Conservation (phyloP, 805 yeast genomes). For the Yamadazyma endophytica region DNA sequence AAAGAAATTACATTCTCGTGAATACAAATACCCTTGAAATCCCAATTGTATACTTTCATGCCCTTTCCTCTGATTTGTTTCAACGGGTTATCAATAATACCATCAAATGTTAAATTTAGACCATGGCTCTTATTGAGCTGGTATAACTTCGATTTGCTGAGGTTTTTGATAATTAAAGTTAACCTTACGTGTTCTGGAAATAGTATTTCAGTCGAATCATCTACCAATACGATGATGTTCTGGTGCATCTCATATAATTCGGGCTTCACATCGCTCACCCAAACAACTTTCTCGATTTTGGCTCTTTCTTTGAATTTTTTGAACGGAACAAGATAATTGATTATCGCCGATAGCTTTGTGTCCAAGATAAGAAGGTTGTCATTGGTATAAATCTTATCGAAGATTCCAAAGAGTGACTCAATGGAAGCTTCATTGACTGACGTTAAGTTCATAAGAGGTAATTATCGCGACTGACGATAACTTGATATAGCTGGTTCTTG, state of each 20-base stretch:
- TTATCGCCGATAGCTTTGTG: slow-evolving; percentile 39
- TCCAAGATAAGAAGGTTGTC: slow-evolving; percentile 41
- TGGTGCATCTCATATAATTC: slow-evolving; percentile 11
- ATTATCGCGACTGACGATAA: no score
- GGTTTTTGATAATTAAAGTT: slow-evolving; percentile 33
- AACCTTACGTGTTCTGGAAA: slow-evolving; percentile 12
- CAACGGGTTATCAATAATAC: slow-evolving; percentile 5
- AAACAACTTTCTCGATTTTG: slow-evolving; percentile 44
- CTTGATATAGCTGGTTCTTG: no score
- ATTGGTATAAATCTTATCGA: slow-evolving; percentile 18
- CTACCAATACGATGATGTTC: slow-evolving; percentile 10
- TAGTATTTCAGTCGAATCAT: slow-evolving; percentile 5
- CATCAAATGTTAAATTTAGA: slow-evolving; percentile 9
- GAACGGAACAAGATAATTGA: slow-evolving; percentile 56
- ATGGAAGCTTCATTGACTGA: slow-evolving; percentile 7
- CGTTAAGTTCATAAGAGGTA: slow-evolving; percentile 3
- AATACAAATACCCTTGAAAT: slow-evolving; percentile 35
- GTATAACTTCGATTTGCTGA: slow-evolving; percentile 28
- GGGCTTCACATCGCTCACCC: slow-evolving; percentile 32
- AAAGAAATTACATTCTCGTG: slow-evolving; percentile 42
- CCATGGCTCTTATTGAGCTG: slow-evolving; percentile 20
- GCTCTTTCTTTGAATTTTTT: slow-evolving; percentile 46
- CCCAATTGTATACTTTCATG: slow-evolving; percentile 46
- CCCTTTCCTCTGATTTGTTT: slow-evolving; percentile 16
- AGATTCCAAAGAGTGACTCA: slow-evolving; percentile 6